phyloP scores from a whole-genome alignment of 75 land plant species.

The Cryptomeria japonica region DNA sequence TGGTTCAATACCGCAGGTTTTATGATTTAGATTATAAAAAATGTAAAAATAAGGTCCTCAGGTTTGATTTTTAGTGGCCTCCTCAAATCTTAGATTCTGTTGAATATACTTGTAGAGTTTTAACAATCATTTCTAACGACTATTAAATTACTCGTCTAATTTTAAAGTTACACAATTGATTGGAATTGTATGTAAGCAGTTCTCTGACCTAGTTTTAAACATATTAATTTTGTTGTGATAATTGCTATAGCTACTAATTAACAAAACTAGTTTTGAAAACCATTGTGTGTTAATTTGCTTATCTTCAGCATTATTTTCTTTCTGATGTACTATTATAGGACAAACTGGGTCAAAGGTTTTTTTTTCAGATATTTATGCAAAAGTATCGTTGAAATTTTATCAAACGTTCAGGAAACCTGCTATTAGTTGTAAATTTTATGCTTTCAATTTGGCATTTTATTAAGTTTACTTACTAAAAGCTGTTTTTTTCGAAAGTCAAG shows the following conservation, averaged over 20 bases:
- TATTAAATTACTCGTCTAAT: background rate
- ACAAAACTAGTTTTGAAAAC: background rate
- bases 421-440: background rate
- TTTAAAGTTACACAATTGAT: background rate
- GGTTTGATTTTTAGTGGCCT: background rate
- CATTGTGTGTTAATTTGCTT: background rate
- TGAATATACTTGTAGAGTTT: too few relatives aligned
- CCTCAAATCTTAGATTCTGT: background rate
- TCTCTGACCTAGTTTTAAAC: background rate
- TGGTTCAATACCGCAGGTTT: background rate
- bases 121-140: background rate
- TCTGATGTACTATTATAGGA: background rate
- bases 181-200: background rate
- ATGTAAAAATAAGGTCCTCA: background rate
- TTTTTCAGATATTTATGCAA: background rate
- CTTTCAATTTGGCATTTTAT: background rate
- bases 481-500: background rate
- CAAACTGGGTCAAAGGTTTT: background rate
- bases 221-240: background rate
- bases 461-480: background rate
- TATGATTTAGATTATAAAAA: background rate
- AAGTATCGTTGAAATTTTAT: background rate
- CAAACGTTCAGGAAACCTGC: background rate
- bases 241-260: background rate
- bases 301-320: background rate